phyloP scores from a whole-genome alignment of 176 grass and related monocot species.

The Eragrostis curvula region DNA sequence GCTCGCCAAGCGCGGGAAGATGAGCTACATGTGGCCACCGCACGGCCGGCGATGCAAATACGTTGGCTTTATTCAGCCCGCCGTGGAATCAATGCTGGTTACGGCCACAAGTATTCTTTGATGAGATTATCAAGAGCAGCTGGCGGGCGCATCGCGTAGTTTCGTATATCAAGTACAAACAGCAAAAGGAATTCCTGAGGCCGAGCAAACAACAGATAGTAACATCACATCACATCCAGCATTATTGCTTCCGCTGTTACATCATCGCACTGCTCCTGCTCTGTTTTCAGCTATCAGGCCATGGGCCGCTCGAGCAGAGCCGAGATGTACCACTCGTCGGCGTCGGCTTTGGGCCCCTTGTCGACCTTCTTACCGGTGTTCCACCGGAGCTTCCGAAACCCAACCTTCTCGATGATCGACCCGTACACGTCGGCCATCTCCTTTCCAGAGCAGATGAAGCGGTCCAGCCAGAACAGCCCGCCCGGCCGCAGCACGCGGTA shows the following conservation, averaged over 20 bases:
- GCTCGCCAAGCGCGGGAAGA: too few relatives aligned
- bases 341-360: too few relatives aligned
- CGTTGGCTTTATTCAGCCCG: too few relatives aligned
- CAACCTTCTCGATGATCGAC: conserved; percentile 38
- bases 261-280: not conserved
- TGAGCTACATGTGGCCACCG: too few relatives aligned
- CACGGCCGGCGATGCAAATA: too few relatives aligned
- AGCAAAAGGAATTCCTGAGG: too few relatives aligned
- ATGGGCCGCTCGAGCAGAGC: conserved; percentile 59
- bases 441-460: conserved; percentile 48
- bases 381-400: conserved; percentile 60
- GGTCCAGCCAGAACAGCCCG: conserved; percentile 59
- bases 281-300: conserved; percentile 10
- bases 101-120: too few relatives aligned
- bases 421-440: conserved; percentile 45
- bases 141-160: too few relatives aligned
- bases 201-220: too few relatives aligned
- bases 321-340: conserved; percentile 64
- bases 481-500: conserved; percentile 54
- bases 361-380: conserved; percentile 55
- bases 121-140: too few relatives aligned
- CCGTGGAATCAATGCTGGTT: too few relatives aligned
- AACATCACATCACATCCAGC: not conserved
- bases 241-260: not conserved
- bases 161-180: too few relatives aligned